Percentiles rank a stretch among this genome's conserved stretches.
phyloP scores from a whole-genome alignment of 257 asterid genomes.

The Solanum megistacrolobum region DNA sequence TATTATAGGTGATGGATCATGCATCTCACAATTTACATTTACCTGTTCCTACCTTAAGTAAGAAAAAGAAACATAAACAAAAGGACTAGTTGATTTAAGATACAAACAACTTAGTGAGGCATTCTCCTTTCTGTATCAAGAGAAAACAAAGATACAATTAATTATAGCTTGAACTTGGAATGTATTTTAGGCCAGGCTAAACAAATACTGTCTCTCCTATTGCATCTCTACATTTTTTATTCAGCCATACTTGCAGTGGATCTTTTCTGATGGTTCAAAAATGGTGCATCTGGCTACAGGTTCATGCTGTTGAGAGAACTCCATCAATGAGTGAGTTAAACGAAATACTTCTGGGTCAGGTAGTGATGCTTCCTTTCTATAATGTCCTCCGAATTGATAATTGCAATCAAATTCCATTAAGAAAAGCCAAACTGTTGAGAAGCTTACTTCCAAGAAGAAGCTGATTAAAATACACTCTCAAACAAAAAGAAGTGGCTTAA shows the following conservation, averaged over 20 bases:
- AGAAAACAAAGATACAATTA: not conserved
- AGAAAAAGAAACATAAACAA: not conserved
- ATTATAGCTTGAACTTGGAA: not conserved
- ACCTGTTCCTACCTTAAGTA: not conserved
- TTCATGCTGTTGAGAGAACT: conserved; percentile 91
- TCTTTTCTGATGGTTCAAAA: conserved; percentile 1
- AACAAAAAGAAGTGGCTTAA: not conserved
- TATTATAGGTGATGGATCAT: not conserved
- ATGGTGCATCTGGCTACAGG: conserved; percentile 38
- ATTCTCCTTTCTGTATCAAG: not conserved
- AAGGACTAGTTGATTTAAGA: not conserved
- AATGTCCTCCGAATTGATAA: not conserved
- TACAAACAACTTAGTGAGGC: not conserved
- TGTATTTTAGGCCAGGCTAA: not conserved
- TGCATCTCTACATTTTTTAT: not conserved
- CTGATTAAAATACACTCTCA: not conserved
- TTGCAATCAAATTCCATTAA: not conserved
- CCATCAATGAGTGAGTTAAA: conserved; percentile 99
- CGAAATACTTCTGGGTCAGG: conserved; percentile 96
- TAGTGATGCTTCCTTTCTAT: conserved; percentile 21
- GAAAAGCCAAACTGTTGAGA: not conserved
- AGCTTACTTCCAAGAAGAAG: not conserved
- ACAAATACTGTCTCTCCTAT: not conserved
- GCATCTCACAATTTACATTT: not conserved
- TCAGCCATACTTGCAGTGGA: not conserved